A percentile compares a stretch with the other conserved stretches of the same genome.
These are phyloP conservation scores for Solanum piurae DNA, from an alignment of 257 asterid genomes.

Conservation along the genomic window DNA sequence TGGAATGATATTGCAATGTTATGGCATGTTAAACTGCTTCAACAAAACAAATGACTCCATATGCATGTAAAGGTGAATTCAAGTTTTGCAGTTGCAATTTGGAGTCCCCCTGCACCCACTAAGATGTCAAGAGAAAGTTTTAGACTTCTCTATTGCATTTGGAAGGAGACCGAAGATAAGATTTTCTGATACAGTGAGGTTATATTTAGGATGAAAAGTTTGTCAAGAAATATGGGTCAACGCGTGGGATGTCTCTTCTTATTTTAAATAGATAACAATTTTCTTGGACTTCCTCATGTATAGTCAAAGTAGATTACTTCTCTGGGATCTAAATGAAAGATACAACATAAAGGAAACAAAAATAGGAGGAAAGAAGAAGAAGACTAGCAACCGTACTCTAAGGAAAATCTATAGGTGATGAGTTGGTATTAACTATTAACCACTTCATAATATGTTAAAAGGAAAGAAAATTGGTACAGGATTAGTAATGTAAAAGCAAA, in stretches of 20 bases:
- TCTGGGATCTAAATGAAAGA: not conserved
- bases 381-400: not conserved
- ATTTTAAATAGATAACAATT: not conserved
- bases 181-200: not conserved
- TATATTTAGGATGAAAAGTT: not conserved
- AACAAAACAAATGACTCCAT: not conserved
- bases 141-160: not conserved
- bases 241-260: not conserved
- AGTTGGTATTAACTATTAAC: not conserved
- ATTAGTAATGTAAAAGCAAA: not conserved
- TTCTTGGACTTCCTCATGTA: not conserved
- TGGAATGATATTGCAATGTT: not conserved
- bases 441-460: not conserved
- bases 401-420: not conserved
- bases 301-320: not conserved
- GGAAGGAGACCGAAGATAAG: not conserved
- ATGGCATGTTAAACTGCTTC: not conserved
- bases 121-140: not conserved
- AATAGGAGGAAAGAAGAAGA: not conserved
- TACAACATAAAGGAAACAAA: not conserved
- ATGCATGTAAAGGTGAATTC: not conserved
- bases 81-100: not conserved
- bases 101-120: not conserved
- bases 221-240: not conserved
- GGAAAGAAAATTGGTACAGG: not conserved